phyloP scores from a whole-genome alignment of 1,284 basidiomycete species.

The Trametes versicolor region DNA sequence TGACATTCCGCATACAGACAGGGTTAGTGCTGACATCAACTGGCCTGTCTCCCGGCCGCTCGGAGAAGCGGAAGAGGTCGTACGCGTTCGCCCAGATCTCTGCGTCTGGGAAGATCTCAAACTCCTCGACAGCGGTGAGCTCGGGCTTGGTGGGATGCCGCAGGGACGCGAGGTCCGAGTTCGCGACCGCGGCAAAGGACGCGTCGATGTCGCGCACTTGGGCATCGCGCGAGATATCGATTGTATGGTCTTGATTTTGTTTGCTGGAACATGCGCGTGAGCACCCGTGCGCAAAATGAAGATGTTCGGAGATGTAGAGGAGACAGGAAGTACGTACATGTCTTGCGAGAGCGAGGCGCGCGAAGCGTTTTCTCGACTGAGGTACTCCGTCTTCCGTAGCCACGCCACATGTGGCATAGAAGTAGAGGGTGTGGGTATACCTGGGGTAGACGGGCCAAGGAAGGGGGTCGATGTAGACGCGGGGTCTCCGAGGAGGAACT shows the following conservation, averaged over 20 bases:
- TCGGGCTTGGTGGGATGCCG: slow-evolving; percentile 84
- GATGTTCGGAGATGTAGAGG: background rate
- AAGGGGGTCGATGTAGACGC: slow-evolving; percentile 53
- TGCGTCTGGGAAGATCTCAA: slow-evolving; percentile 87
- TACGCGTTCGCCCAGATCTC: slow-evolving; percentile 92
- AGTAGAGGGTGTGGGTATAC: slow-evolving; percentile 50
- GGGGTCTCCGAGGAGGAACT: slow-evolving; percentile 71
- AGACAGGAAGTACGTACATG: slow-evolving; percentile 53
- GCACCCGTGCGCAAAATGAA: background rate
- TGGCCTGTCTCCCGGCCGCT: slow-evolving; percentile 83
- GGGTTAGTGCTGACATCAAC: slow-evolving; percentile 59
- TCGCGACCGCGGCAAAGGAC: slow-evolving; percentile 77
- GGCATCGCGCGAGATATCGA: slow-evolving; percentile 82
- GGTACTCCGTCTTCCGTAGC: slow-evolving; percentile 90
- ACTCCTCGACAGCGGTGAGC: slow-evolving; percentile 84
- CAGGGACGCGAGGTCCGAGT: slow-evolving; percentile 66
- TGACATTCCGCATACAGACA: background rate
- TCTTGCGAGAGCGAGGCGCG: slow-evolving; percentile 60
- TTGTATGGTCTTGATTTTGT: slow-evolving; percentile 56
- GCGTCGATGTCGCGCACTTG: slow-evolving; percentile 87
- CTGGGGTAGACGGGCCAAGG: slow-evolving; percentile 43
- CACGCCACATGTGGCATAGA: slow-evolving; percentile 75
- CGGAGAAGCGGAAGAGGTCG: slow-evolving; percentile 88
- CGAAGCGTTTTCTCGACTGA: slow-evolving; percentile 72
- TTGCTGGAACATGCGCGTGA: slow-evolving; percentile 47